Evolutionary conservation across 176 grass and related monocot genomes (phyloP), one percentile per base, ranked within the genome.

Genomic region (Eragrostis nindensis): DNA sequence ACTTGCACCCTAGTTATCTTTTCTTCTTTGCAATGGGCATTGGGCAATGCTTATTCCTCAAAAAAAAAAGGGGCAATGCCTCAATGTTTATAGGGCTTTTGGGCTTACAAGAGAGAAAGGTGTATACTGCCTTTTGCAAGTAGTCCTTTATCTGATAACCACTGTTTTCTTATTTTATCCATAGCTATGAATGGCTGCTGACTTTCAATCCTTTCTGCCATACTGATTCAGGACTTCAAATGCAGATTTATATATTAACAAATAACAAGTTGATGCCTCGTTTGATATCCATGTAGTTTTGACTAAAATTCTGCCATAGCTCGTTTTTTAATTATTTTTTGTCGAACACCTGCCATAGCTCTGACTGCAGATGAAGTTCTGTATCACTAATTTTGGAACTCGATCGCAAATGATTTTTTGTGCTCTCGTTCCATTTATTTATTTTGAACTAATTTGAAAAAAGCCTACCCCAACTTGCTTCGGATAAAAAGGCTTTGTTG

Each of bases 301-400:
- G 55, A 38, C 56, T 68, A 41, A 65, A 67, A 74, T 75, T 74
- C 15, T 74, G 42, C 11, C 40, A 12, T 36, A 68, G 39, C 27
- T 66, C n/a, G n/a, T n/a, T n/a, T n/a, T n/a, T n/a, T n/a, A n/a
- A n/a, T n/a, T n/a, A n/a, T n/a, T n/a, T n/a, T n/a, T n/a, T n/a
- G n/a, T n/a, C n/a, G n/a, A n/a, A n/a, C n/a, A n/a, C n/a, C n/a
- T n/a, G n/a, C n/a, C n/a, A n/a, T n/a, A n/a, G n/a, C n/a, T n/a
- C 32, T 4, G 32, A 36, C 49, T 2, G 18, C 26, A 42, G 39
- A 47, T 40, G 41, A 68, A 81, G 43, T 75, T 69, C 30, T 75
- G 19, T n/a, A 81, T 21, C 27, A 11, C 42, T 71, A 49, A 56
- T 54, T 13, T 36, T 75, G 42, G 66, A 69, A 75, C n/a, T n/a